Evolutionary conservation across 805 yeast genomes (phyloP).

Genomic region (Kuraishia floccosa): DNA sequence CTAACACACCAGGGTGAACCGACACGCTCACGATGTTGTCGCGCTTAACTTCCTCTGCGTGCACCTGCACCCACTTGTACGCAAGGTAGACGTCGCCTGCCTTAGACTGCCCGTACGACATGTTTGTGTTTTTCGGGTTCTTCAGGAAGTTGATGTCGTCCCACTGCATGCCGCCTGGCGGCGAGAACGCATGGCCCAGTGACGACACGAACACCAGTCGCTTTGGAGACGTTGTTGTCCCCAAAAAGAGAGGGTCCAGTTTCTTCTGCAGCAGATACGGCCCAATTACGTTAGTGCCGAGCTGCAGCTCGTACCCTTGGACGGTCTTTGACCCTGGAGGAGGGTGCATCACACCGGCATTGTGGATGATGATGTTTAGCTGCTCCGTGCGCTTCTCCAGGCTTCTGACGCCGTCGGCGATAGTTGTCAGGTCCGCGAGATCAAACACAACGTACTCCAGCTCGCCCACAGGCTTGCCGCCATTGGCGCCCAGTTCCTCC

Average conservation of each 20-base stretch:
- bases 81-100: slow-evolving; percentile 2
- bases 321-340: slow-evolving; percentile 21
- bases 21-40: slow-evolving; percentile 4
- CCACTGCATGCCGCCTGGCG: slow-evolving; percentile 3
- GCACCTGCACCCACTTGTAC: slow-evolving; percentile 4
- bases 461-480: slow-evolving; percentile 6
- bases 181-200: slow-evolving; percentile 1
- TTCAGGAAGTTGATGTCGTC: slow-evolving; percentile 1
- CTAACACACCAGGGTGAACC: slow-evolving; percentile 4
- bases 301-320: slow-evolving; percentile 33
- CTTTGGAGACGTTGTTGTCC: slow-evolving; percentile 14
- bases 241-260: slow-evolving; percentile 23
- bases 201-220: slow-evolving; percentile 2
- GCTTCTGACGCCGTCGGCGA: slow-evolving; percentile 23
- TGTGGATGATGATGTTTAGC: slow-evolving; percentile 26
- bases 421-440: slow-evolving; percentile 27
- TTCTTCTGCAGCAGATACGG: slow-evolving; percentile 29
- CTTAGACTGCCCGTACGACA: slow-evolving; percentile 1
- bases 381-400: slow-evolving; percentile 12
- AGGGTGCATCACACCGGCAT: slow-evolving; percentile 33
- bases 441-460: slow-evolving; percentile 18
- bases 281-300: slow-evolving; percentile 35
- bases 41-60: slow-evolving; percentile 3
- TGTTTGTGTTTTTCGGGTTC: no score
- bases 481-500: neutral